A percentile compares a stretch with the other conserved stretches of the same genome.
These are phyloP conservation scores for Dendrobium chrysotoxum DNA, from an alignment of 106 monocot genomes.

Conservation along the genomic window DNA sequence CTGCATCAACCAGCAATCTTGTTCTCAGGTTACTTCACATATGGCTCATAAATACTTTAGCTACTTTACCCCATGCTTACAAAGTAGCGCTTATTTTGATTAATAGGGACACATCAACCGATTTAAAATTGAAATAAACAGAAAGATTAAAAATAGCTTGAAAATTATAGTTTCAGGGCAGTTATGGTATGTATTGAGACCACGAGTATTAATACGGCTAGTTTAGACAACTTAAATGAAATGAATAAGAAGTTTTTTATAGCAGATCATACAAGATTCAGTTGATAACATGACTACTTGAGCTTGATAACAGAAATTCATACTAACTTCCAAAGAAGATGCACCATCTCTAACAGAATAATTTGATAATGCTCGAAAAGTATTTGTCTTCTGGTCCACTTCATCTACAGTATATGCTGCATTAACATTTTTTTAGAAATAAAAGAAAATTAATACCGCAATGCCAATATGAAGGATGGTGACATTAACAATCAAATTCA, in stretches of 20 bases:
- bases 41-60: not conserved
- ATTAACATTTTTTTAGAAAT: not conserved
- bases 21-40: not conserved
- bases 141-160: not conserved
- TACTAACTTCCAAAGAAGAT: slow-evolving; percentile 30
- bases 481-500: not conserved
- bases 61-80: not conserved
- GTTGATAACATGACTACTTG: not conserved
- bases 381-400: slow-evolving; percentile 25
- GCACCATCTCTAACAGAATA: slow-evolving; percentile 30
- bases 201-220: not conserved
- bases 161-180: not conserved
- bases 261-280: not conserved
- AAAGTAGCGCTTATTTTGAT: not conserved
- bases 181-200: not conserved
- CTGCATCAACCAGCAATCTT: not conserved
- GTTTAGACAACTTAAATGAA: not conserved
- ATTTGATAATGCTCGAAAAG: slow-evolving; percentile 21
- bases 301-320: not conserved
- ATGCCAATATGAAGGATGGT: not conserved
- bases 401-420: slow-evolving; percentile 42
- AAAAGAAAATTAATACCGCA: not conserved
- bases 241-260: not conserved
- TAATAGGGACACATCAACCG: not conserved
- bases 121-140: not conserved